Base-by-base conservation (phyloP, 2,329 filamentous ascomycete species). In the Ceratocystiopsis minuta region DNA sequence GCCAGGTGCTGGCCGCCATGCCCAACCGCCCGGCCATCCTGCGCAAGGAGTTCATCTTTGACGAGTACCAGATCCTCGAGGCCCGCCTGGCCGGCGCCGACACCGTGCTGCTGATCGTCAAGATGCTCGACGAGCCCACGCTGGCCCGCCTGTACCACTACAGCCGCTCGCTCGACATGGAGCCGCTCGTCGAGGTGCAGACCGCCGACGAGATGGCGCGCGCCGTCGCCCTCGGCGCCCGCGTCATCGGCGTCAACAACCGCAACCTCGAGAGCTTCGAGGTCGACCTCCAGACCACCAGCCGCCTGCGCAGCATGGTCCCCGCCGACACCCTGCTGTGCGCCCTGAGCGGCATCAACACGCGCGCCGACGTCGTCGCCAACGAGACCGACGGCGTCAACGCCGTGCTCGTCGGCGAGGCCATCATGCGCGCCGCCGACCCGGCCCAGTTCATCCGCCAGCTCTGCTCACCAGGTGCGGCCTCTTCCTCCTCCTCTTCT, bases 201-300 rank as follows among this genome's bases (percentile, higher is more conserved):
- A 98, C 81, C 36, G 76, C 79, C 0, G 83, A 90, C 39, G 90
- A 98, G 60, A 98, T 95, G 84, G 70, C 79, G 34, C 78, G 77
- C 43, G 90, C 92, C 9, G 76, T 95, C 37, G 73, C 81, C 43
- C 69, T 98, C 17, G 90, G 88, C 12, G 74, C 90, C 17, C 80
- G 87, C 60, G 88, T 85, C 34, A 93, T 98, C 53, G 90, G 90
- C 20, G 90, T 98, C 51, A 98, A 98, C 63, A 98, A 98, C 64
- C 78, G 90, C 43, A 93, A 98, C 54, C 68, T 98, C 13, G 88
- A 88, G 51, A 96, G 80, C 53, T 98, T 98, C 53, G 87, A 96
- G 56, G 90, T 98, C 16, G 92, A 98, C 57, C 72, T 98, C 48
- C 78, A 82, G 46, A 98, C 88, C 1, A 94, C 88, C 1, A 86